These are phyloP conservation scores for Leucaena leucocephala DNA, from an alignment of 306 rosid species.

Conservation along the genomic window DNA sequence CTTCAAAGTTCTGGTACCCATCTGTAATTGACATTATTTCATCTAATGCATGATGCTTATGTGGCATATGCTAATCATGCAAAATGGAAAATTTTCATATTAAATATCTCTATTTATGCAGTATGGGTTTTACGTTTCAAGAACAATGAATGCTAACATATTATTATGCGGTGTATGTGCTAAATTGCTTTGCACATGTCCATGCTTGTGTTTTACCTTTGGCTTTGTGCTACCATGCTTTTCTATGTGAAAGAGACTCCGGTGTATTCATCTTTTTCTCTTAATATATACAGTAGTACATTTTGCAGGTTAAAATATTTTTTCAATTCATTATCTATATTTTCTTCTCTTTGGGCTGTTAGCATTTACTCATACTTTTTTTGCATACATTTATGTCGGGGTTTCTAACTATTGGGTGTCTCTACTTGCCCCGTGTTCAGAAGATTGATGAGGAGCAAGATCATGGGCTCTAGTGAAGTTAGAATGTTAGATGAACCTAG, in stretches of 20 bases:
- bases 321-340: background rate
- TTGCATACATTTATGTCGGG: background rate
- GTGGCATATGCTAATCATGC: background rate
- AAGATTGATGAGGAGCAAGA: background rate
- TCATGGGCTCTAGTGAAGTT: background rate
- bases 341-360: background rate
- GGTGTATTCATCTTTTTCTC: background rate
- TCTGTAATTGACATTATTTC: background rate
- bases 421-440: background rate
- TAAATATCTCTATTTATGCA: background rate
- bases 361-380: background rate
- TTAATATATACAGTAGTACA: background rate
- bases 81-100: background rate
- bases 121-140: background rate
- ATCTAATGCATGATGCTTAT: background rate
- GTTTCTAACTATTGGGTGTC: background rate
- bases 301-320: background rate
- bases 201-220: background rate
- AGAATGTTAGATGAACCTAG: slow-evolving; percentile 20
- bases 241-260: background rate
- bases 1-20: slow-evolving; percentile 4
- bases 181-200: background rate
- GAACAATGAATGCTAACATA: background rate
- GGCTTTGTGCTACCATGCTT: background rate
- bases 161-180: background rate